Conservation (phyloP, 2,329 filamentous ascomycete genomes). For the Ceratocystis lukuohia region DNA sequence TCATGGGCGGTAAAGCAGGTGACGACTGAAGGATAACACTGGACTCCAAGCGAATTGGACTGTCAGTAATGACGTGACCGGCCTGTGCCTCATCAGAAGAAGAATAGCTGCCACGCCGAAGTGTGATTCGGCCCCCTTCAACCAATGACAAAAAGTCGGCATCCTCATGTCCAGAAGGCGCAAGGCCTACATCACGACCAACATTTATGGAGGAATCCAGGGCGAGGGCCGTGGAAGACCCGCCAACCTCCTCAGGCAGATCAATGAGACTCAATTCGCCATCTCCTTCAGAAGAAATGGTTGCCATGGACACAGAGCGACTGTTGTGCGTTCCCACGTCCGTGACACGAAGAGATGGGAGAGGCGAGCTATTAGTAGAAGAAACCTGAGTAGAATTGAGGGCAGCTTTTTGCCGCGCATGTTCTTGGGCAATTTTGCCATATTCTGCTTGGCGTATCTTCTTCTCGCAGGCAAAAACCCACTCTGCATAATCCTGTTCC, state of each 20-base stretch:
- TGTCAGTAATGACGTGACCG: not conserved
- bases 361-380: constrained; percentile 1
- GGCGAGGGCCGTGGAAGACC: constrained; percentile 7
- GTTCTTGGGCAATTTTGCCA: constrained; percentile 15
- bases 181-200: constrained; percentile 8
- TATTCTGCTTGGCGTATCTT: constrained; percentile 54
- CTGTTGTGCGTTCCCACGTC: constrained; percentile 1
- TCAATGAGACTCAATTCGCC: constrained; percentile 14
- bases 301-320: constrained; percentile 12
- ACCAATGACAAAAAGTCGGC: constrained; percentile 12
- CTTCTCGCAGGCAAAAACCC: constrained; percentile 65
- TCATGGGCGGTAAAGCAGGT: constrained; percentile 11
- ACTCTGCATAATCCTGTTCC: constrained; percentile 65
- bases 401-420: not conserved
- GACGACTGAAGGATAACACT: constrained; percentile 13
- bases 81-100: constrained; percentile 9
- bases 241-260: not conserved
- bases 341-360: constrained; percentile 14
- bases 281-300: not conserved
- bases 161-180: not conserved
- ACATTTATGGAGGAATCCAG: constrained; percentile 12
- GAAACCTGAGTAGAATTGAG: not conserved
- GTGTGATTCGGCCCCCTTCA: constrained; percentile 1
- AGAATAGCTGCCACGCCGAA: constrained; percentile 11
- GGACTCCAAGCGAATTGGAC: constrained; percentile 14